Percentiles rank a stretch among this genome's conserved stretches.
Conservation (phyloP, 1,284 basidiomycete species). For the Stygiomarasmius scandens region DNA sequence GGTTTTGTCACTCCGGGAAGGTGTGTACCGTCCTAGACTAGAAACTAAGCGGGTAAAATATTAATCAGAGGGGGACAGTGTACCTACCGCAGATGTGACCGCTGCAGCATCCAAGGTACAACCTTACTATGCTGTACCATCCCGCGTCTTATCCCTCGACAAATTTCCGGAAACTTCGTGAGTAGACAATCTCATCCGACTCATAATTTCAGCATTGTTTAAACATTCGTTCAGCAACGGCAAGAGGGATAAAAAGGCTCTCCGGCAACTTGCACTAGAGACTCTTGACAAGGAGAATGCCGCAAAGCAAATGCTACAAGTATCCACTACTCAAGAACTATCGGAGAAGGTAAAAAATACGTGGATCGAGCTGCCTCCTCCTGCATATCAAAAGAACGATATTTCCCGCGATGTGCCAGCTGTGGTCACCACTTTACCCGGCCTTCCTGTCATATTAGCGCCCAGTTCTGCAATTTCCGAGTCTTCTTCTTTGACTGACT, state of each 20-base stretch:
- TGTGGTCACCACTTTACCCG: background rate
- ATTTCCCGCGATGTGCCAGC: background rate
- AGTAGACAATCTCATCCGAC: too few species aligned
- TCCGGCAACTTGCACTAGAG: conserved; percentile 46
- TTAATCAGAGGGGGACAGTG: too few species aligned
- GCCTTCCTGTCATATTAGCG: background rate
- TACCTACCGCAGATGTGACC: conserved; percentile 42
- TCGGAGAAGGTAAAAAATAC: background rate
- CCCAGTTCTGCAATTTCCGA: background rate
- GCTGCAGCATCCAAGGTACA: conserved; percentile 50
- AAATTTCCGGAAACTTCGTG: conserved; percentile 55
- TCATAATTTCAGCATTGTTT: conserved; percentile 4
- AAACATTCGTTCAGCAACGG: conserved; percentile 36
- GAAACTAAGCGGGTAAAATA: too few species aligned
- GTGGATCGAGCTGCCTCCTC: conserved; percentile 9
- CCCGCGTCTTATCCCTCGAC: conserved; percentile 42
- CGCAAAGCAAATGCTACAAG: background rate
- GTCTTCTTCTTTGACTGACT: background rate
- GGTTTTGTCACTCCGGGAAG: conserved; percentile 52
- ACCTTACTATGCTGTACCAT: conserved; percentile 63
- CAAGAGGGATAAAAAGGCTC: conserved; percentile 55
- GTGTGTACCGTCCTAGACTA: too few species aligned
- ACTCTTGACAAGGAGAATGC: conserved; percentile 17
- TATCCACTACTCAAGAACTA: background rate
- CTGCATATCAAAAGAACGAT: background rate